Conservation (phyloP, 2,329 filamentous ascomycete species). For the Teratosphaeria viscida region DNA sequence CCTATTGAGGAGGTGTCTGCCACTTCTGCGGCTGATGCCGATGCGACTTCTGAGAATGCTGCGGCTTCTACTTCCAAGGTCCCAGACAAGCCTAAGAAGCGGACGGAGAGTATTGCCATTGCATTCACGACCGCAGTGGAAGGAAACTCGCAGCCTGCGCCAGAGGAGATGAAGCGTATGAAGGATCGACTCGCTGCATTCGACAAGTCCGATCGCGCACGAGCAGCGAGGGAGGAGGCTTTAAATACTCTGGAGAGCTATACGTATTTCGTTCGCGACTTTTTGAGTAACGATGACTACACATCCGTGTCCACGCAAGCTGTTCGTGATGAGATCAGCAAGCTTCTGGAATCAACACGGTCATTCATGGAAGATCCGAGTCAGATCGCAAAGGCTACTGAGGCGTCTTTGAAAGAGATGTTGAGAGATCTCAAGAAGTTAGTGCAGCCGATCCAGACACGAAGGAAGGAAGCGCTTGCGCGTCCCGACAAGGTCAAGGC, state of each 20-base stretch:
- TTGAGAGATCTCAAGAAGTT: constrained; percentile 68
- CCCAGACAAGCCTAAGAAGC: constrained; percentile 39
- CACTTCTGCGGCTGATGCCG: not conserved
- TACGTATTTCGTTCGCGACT: constrained; percentile 78
- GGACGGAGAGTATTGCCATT: constrained; percentile 43
- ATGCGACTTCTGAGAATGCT: constrained; percentile 17
- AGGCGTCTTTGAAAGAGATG: constrained; percentile 63
- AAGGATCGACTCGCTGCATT: constrained; percentile 68
- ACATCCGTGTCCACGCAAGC: constrained; percentile 57
- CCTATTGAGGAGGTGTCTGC: constrained; percentile 30
- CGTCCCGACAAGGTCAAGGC: constrained; percentile 59
- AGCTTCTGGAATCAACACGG: constrained; percentile 57
- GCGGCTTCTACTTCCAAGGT: constrained; percentile 34
- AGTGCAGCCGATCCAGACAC: constrained; percentile 64
- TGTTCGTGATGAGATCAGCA: constrained; percentile 56
- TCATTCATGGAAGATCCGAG: constrained; percentile 74
- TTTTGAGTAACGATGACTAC: constrained; percentile 63
- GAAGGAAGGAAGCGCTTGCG: constrained; percentile 60
- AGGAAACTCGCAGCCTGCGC: constrained; percentile 46
- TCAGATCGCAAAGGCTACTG: constrained; percentile 66
- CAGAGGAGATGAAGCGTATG: constrained; percentile 49
- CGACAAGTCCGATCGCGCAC: constrained; percentile 70
- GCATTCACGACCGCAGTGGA: constrained; percentile 35
- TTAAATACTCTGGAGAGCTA: constrained; percentile 89
- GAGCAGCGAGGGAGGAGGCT: constrained; percentile 69